Conservation (phyloP, 805 yeast species). For the Isabelozyma gotoi region DNA sequence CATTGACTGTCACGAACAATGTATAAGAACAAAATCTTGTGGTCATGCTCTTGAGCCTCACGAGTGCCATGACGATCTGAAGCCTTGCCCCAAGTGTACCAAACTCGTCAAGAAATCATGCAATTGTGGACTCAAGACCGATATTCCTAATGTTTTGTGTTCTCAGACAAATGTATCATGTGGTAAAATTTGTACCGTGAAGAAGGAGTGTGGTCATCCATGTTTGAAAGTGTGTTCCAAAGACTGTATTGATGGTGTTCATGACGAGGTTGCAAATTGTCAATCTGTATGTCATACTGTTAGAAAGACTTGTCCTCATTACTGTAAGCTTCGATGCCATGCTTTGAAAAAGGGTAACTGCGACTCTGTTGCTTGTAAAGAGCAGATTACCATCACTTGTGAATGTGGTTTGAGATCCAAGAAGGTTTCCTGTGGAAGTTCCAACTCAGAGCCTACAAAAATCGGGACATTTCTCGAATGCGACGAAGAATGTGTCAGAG, state of each 20-base stretch:
- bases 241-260: conserved; percentile 59
- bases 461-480: conserved; percentile 52
- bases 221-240: conserved; percentile 60
- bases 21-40: conserved; percentile 58
- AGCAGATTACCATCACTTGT: conserved; percentile 53
- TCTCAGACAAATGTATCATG: conserved; percentile 70
- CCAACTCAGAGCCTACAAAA: conserved; percentile 27
- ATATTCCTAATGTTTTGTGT: conserved; percentile 65
- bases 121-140: conserved; percentile 54
- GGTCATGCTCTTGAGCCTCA: conserved; percentile 75
- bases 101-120: conserved; percentile 53
- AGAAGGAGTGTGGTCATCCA: conserved; percentile 41
- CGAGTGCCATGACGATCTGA: conserved; percentile 67
- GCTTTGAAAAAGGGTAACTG: conserved; percentile 44
- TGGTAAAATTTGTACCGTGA: conserved; percentile 32
- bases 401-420: conserved; percentile 59
- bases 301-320: conserved; percentile 64
- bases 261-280: conserved; percentile 53
- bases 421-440: conserved; percentile 57
- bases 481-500: conserved; percentile 65
- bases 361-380: conserved; percentile 52
- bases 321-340: conserved; percentile 67
- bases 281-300: conserved; percentile 54
- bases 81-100: conserved; percentile 77
- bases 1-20: conserved; percentile 62